Evolutionary conservation across 2,329 filamentous ascomycete genomes (phyloP).

Genomic region (Penicillium sp.): DNA sequence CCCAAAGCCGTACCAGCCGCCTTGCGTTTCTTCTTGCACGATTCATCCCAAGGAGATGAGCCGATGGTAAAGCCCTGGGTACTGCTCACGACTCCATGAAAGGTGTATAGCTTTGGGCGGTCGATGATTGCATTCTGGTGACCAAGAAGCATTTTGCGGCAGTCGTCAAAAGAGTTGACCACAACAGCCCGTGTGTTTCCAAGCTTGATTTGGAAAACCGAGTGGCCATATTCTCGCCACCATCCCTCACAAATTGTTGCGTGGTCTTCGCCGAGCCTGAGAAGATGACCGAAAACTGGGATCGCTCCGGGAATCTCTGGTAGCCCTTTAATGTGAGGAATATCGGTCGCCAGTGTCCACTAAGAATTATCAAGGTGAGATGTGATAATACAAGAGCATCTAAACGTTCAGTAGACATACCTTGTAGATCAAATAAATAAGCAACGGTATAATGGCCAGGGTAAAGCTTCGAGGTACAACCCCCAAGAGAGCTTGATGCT

Average conservation of each 20-base stretch:
- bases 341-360: conserved; percentile 52
- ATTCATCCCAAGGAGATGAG: conserved; percentile 78
- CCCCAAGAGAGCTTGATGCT: conserved; percentile 6
- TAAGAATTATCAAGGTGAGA: not conserved
- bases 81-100: conserved; percentile 73
- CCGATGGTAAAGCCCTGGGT: conserved; percentile 79
- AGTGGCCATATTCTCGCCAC: conserved; percentile 61
- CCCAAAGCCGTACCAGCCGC: conserved; percentile 76
- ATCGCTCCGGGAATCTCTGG: conserved; percentile 62
- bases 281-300: conserved; percentile 64
- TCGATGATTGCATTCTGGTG: conserved; percentile 76
- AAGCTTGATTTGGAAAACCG: conserved; percentile 62
- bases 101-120: conserved; percentile 75
- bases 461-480: conserved; percentile 4
- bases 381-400: not conserved
- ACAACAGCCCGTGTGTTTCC: conserved; percentile 66
- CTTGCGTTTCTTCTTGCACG: conserved; percentile 73
- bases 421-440: conserved; percentile 19
- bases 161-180: conserved; percentile 74
- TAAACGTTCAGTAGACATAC: conserved; percentile 7
- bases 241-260: conserved; percentile 59
- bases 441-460: conserved; percentile 13
- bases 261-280: conserved; percentile 62
- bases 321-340: conserved; percentile 61
- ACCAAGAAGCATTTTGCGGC: conserved; percentile 70